These are phyloP conservation scores for Nothophaeocryptopus gaeumannii DNA, from an alignment of 2,329 filamentous ascomycete genomes.

Conservation along the genomic window DNA sequence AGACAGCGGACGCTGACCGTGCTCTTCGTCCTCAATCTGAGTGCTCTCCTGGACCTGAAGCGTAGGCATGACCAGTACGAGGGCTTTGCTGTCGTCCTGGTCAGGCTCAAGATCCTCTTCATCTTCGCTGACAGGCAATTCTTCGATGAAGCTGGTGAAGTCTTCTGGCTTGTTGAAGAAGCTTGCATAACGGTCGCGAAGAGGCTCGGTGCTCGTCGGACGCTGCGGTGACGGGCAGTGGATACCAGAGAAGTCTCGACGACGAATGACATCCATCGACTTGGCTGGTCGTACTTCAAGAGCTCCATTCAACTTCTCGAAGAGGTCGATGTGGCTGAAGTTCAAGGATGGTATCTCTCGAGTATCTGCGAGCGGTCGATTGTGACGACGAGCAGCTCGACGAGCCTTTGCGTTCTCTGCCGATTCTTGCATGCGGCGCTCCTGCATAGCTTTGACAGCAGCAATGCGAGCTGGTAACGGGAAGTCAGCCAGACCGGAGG, in stretches of 20 bases:
- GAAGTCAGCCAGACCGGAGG: constrained; percentile 25
- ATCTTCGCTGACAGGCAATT: constrained; percentile 19
- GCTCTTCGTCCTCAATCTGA: constrained; percentile 19
- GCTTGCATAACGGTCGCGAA: constrained; percentile 46
- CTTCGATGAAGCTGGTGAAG: constrained; percentile 26
- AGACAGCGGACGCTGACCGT: constrained; percentile 36
- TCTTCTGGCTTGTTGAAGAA: constrained; percentile 46
- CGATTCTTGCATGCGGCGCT: constrained; percentile 32
- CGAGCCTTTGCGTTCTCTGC: constrained; percentile 31
- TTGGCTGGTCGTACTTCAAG: constrained; percentile 39
- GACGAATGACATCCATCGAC: constrained; percentile 38
- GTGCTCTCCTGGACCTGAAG: constrained; percentile 29
- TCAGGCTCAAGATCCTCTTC: constrained; percentile 22
- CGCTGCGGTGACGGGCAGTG: constrained; percentile 35
- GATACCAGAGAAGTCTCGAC: constrained; percentile 33
- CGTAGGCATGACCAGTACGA: constrained; percentile 26
- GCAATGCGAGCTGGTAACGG: constrained; percentile 34
- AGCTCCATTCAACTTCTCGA: constrained; percentile 46
- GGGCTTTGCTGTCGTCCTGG: constrained; percentile 15
- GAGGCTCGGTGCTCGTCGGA: constrained; percentile 38
- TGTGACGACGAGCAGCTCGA: constrained; percentile 30
- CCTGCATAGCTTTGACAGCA: constrained; percentile 37
- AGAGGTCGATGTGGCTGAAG: constrained; percentile 48
- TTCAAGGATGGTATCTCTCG: constrained; percentile 47
- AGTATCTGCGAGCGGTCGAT: constrained; percentile 36